phyloP scores from a whole-genome alignment of 768 basidiomycete species.

The Hygrophoropsis aurantiaca region DNA sequence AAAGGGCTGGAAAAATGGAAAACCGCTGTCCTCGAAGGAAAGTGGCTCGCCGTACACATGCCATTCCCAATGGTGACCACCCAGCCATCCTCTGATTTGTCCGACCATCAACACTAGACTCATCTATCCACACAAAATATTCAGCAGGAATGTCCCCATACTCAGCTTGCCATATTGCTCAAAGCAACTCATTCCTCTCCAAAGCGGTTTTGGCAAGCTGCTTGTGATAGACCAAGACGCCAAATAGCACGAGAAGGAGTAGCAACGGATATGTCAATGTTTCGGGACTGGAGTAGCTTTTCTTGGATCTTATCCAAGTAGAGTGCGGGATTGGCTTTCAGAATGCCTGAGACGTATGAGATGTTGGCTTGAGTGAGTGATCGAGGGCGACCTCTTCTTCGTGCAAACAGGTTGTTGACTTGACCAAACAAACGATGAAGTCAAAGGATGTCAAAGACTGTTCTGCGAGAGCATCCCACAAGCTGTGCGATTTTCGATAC shows the following conservation, averaged over 20 bases:
- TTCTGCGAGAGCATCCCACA: conserved; percentile 12
- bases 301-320: conserved; percentile 23
- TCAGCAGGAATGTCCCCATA: conserved; percentile 13
- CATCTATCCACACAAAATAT: conserved; percentile 17
- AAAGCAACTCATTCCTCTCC: conserved; percentile 16
- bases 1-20: conserved; percentile 30
- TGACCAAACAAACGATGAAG: conserved; percentile 12
- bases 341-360: conserved; percentile 15
- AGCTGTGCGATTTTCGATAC: conserved; percentile 3
- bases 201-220: conserved; percentile 13
- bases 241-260: conserved; percentile 15
- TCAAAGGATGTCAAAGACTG: conserved; percentile 16
- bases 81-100: conserved; percentile 16
- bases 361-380: conserved; percentile 18
- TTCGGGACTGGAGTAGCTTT: conserved; percentile 17
- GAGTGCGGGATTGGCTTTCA: conserved; percentile 3
- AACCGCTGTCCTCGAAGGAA: conserved; percentile 27
- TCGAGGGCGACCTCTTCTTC: conserved; percentile 11
- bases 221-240: conserved; percentile 24
- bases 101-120: conserved; percentile 25
- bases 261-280: conserved; percentile 13
- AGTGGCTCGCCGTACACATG: conserved; percentile 21
- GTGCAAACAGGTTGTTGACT: conserved; percentile 17
- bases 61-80: conserved; percentile 1
- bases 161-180: conserved; percentile 12